Percentiles rank a stretch among this genome's conserved stretches.
These are phyloP conservation scores for Melastoma candidum DNA, from an alignment of 441 rosid genomes.

Conservation along the genomic window DNA sequence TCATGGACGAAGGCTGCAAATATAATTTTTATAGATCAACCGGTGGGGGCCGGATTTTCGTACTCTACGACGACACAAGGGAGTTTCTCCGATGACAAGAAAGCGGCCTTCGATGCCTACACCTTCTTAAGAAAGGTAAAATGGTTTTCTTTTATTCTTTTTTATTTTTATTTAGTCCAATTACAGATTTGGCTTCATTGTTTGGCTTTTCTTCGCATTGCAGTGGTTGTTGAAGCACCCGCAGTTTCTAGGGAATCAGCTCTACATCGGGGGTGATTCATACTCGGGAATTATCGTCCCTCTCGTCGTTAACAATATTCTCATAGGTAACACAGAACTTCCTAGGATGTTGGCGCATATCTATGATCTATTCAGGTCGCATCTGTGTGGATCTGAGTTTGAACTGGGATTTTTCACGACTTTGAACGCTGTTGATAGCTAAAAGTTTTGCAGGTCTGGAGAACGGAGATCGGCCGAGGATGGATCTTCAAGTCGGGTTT, in stretches of 20 bases:
- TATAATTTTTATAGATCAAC: conserved; percentile 25
- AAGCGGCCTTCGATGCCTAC: conserved; percentile 3
- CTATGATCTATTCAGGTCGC: too few species aligned
- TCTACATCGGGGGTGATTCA: conserved; percentile 25
- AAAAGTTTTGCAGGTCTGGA: rapidly evolving
- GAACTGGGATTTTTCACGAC: not conserved
- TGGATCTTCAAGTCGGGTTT: conserved; percentile 18
- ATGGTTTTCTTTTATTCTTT: too few species aligned
- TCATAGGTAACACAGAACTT: conserved; percentile 8
- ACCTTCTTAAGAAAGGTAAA: conserved; percentile 17
- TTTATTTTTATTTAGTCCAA: too few species aligned
- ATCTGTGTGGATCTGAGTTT: not conserved
- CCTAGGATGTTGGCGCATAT: too few species aligned
- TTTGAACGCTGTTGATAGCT: not conserved
- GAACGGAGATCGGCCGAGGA: conserved; percentile 10
- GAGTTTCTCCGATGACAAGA: conserved; percentile 12
- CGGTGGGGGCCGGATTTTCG: conserved; percentile 27
- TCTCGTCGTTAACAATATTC: conserved; percentile 12
- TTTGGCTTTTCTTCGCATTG: too few species aligned
- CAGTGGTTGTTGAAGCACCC: conserved; percentile 23
- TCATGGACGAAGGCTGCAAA: conserved; percentile 20
- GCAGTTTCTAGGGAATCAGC: conserved; percentile 13
- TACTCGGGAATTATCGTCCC: conserved; percentile 22
- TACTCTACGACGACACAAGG: conserved; percentile 13
- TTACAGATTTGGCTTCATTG: too few species aligned